Percentiles rank a stretch among this genome's conserved stretches.
Conservation (phyloP, 1,139 yeast genomes). For the Diutina catenulata region DNA sequence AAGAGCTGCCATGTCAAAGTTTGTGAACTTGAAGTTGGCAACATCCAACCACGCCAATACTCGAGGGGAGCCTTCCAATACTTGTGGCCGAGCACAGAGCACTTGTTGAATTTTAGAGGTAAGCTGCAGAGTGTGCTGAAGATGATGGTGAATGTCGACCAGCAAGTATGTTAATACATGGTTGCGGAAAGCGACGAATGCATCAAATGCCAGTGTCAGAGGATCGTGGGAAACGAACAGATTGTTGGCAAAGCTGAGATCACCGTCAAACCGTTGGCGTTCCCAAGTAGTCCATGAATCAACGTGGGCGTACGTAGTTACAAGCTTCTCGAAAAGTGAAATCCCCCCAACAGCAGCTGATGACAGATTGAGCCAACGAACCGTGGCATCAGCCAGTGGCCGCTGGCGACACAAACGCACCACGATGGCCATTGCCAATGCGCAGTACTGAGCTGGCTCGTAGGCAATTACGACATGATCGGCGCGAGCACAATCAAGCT, state of each 20-base stretch:
- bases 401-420: constrained; percentile 47
- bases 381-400: no score
- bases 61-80: constrained; percentile 50
- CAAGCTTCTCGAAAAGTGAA: no score
- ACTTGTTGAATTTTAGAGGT: no score
- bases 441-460: constrained; percentile 45
- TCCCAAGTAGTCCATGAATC: no score
- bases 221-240: constrained; percentile 20
- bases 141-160: no score
- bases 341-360: no score
- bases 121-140: no score
- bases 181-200: constrained; percentile 54
- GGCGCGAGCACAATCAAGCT: constrained; percentile 26
- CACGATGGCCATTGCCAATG: constrained; percentile 48
- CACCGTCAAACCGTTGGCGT: constrained; percentile 3
- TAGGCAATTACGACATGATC: constrained; percentile 29
- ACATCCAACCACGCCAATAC: constrained; percentile 61
- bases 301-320: no score
- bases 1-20: constrained; percentile 15
- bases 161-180: constrained; percentile 52
- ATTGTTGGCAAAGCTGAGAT: constrained; percentile 11
- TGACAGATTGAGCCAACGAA: no score
- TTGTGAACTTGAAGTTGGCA: constrained; percentile 40
- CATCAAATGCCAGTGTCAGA: constrained; percentile 42
- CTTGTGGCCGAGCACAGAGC: no score